Evolutionary conservation across 768 basidiomycete genomes (phyloP).

Genomic region (Suillus fuscotomentosus): DNA sequence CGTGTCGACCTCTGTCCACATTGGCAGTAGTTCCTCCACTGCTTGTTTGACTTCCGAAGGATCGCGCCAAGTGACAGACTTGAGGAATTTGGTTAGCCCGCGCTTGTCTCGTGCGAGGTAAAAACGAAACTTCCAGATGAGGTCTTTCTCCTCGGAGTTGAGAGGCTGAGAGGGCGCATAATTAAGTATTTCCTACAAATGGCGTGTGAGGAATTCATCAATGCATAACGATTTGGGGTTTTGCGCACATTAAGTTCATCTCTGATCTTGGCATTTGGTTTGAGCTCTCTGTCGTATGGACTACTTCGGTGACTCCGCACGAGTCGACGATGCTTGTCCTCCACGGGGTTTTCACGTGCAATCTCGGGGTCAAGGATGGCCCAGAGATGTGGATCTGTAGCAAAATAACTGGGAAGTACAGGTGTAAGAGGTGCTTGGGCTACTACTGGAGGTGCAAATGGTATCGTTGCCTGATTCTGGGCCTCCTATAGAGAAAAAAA

Average conservation of each 20-base stretch:
- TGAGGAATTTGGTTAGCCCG: constrained; percentile 95
- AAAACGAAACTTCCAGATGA: constrained; percentile 99
- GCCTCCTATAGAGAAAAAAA: constrained; percentile 35
- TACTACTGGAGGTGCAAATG: constrained; percentile 38
- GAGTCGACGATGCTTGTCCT: constrained; percentile 92
- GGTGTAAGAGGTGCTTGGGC: constrained; percentile 39
- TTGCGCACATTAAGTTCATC: constrained; percentile 83
- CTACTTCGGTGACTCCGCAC: constrained; percentile 95
- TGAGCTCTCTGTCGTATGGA: constrained; percentile 91
- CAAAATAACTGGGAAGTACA: constrained; percentile 47
- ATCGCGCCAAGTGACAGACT: constrained; percentile 97
- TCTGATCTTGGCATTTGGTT: constrained; percentile 93
- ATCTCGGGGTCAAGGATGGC: constrained; percentile 89
- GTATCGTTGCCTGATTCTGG: constrained; percentile 38
- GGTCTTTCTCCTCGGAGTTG: constrained; percentile 90
- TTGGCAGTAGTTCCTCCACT: constrained; percentile 90
- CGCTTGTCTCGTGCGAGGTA: constrained; percentile 90
- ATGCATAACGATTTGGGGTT: neutral
- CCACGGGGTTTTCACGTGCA: constrained; percentile 91
- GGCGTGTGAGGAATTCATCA: neutral
- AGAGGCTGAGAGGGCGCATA: constrained; percentile 89
- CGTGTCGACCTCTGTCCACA: constrained; percentile 97
- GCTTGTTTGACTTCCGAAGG: constrained; percentile 96
- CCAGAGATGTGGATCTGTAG: constrained; percentile 77
- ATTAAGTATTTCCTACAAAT: constrained; percentile 74